Base-by-base conservation (phyloP, 352 stramenopile species). In the Phytopythium montanum region DNA sequence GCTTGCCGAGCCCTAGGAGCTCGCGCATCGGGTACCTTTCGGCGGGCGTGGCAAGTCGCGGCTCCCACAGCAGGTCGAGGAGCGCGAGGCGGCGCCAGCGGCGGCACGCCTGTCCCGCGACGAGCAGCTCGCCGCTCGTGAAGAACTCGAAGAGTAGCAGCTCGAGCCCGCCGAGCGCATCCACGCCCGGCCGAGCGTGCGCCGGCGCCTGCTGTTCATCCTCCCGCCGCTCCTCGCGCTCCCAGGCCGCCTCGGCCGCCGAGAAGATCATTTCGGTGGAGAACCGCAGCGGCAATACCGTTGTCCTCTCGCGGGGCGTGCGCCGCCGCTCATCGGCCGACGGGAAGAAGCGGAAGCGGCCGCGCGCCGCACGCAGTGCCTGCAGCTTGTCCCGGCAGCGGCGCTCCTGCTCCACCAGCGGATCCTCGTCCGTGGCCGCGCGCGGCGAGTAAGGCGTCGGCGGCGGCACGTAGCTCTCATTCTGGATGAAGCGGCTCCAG, bases 391-490 rank as follows among this genome's bases (percentile, higher is more conserved):
- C 81, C 14, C 65, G 61, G 34, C 81, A 85, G 56, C 87, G 75
- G 1, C 67, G 65, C 56, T 76, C 65, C 62, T 87, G 73, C 38
- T 81, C 67, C 42, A 74, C 62, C 19, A 93, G 70, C 52, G 83
- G 83, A 59, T 94, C 79, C 25, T 88, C 76, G 10, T 80, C 75
- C 7, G 72, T 54, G 19, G 62, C 61, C 0, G 68, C 59, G 21
- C 77, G 72, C 14, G 84, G 84, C 38, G 73, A 82, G 56, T 90
- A 92, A 41, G 84, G 76, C 18, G 84, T 88, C 16, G 84, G 84
- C 33, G 85, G 86, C 45, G 81, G 67, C 62, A 78, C 60, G 61
- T 79, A 90, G 46, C 67, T 74, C 65, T 76, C 62, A 46, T 88
- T 86, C 56, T 84, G 71, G 26, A 88, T 78, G 36, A 71, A 62